Base-by-base conservation (phyloP, 441 rosid species). In the Adansonia madagascariensis region DNA sequence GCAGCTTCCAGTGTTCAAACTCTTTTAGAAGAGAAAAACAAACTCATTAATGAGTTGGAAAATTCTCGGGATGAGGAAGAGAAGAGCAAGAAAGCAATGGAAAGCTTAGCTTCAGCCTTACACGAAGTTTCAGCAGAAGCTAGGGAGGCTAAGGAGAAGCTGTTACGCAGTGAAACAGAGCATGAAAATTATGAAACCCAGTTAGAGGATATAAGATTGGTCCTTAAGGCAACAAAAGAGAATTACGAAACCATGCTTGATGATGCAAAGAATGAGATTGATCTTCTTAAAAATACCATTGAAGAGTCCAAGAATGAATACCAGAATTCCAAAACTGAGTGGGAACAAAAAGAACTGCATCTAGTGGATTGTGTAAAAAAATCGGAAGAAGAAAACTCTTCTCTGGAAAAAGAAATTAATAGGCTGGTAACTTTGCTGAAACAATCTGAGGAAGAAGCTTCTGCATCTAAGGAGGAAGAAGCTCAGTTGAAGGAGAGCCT, bases 61-160 rank as follows among this genome's bases (percentile, higher is more conserved):
- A 88, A 77, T 74, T 81, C 89, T 61, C 87, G 84, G 85, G 86
- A 89, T 47, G 97, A 95, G 86, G 94, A 91, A 80, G 94, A 90
- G 84, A 90, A 88, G 81, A 89, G 89, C 91, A 90, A 91, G 84
- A 91, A 91, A 84, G 97, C 91, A 62, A 89, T 89, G 91, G 94
- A 92, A 77, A 92, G 95, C 73, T 87, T 95, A 79, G 90, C 88
- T 76, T 87, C 91, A 52, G 91, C 92, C 24, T 85, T 93, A 75
- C 93, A 92, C 59, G 94, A 92, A 88, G 91, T 88, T 56, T 92
- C 94, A 46, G 81, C 84, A 15, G 98, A 93, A 88, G 89, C 93
- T 24, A 89, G 89, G 78, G 94, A 93, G 77, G 86, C 87, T 4
- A 89, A 94, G 80, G 94, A 91, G 82, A 89, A 84, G 82, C 84